Base-by-base conservation (phyloP, 768 basidiomycete genomes). In the Tricholoma terreum region DNA sequence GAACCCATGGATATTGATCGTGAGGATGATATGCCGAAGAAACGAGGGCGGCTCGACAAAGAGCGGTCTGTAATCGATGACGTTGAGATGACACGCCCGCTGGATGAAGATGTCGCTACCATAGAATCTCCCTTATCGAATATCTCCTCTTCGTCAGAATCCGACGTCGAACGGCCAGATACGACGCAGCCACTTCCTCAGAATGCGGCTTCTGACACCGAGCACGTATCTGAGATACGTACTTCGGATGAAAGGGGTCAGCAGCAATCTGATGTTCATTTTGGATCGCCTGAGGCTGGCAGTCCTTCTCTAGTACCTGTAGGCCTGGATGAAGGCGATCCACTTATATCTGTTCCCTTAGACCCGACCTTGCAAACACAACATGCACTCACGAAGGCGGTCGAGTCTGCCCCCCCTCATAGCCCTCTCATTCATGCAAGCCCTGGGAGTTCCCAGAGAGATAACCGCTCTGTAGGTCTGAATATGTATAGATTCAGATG, bases 41-140 rank as follows among this genome's bases (percentile, higher is more conserved):
- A 75, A 62, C 74, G 75, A 33, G 72, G 72, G n/a, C 71, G 72
- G 21, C 68, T 64, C 7, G 59, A 65, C 14, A 77, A 77, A 58
- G 57, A 58, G 15, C 19, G 33, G 6, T 38, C 36, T 36, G 54
- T 42, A 12, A 50, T 30, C 10, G 30, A n/a, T 9, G 22, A 24
- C 24, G 50, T 54, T 6, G 57, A 61, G 43, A 36, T 36, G 27
- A 24, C 21, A 35, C 19, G 4, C 22, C 51, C 7, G 8, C 36
- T n/a, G n/a, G 27, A 31, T 15, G 27, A 31, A 14, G 43, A 22
- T 17, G 46, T 9, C 46, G 24, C 27, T n/a, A 27, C 27, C 2
- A 31, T 49, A 15, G 46, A 31, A 31, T 49, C 46, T 17, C 46
- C 46, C 3, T 49, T 49, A 31, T 49, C 46, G 30, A 27, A 49